A percentile compares a stretch with the other conserved stretches of the same genome.
These are phyloP conservation scores for Erigeron philadelphicus DNA, from an alignment of 140 eudicot species.

Conservation along the genomic window DNA sequence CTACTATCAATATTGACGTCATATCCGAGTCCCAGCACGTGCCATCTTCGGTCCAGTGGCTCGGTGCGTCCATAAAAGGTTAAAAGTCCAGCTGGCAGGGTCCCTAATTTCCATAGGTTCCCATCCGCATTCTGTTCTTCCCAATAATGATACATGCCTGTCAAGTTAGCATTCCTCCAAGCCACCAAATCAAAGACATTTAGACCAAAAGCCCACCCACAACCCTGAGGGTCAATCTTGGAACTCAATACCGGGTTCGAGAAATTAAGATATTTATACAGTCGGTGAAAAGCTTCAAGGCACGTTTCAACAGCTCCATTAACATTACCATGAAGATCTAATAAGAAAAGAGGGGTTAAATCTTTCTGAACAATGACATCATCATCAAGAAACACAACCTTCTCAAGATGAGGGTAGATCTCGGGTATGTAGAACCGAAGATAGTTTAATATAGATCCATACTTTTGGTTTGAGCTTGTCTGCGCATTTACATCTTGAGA, in stretches of 20 bases:
- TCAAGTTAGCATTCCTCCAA: slow-evolving; percentile 76
- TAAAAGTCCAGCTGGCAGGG: slow-evolving; percentile 80
- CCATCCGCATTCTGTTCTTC: slow-evolving; percentile 58
- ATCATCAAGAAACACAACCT: slow-evolving; percentile 81
- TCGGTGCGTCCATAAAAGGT: slow-evolving; percentile 86
- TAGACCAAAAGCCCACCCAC: slow-evolving; percentile 98
- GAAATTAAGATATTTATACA: slow-evolving; percentile 75
- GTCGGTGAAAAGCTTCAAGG: slow-evolving; percentile 80
- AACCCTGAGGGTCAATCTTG: slow-evolving; percentile 87
- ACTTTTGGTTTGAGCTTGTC: slow-evolving; percentile 47
- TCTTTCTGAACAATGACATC: slow-evolving; percentile 89
- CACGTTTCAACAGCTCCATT: slow-evolving; percentile 97
- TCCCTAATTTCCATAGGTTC: slow-evolving; percentile 79
- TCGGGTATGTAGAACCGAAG: slow-evolving; percentile 87
- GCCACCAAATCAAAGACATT: slow-evolving; percentile 87
- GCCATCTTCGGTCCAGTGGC: slow-evolving; percentile 95
- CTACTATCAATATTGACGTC: slow-evolving; percentile 68
- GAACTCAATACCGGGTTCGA: slow-evolving; percentile 75
- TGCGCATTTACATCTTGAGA: slow-evolving; percentile 26
- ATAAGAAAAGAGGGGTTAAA: slow-evolving; percentile 68
- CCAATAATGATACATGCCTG: slow-evolving; percentile 72
- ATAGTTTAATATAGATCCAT: slow-evolving; percentile 61
- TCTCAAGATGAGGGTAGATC: slow-evolving; percentile 81
- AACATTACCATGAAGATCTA: slow-evolving; percentile 89
- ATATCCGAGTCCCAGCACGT: slow-evolving; percentile 80